Evolutionary conservation across 805 yeast species (phyloP), one percentile per base, ranked within the genome.

Genomic region (Candida dendrica): DNA sequence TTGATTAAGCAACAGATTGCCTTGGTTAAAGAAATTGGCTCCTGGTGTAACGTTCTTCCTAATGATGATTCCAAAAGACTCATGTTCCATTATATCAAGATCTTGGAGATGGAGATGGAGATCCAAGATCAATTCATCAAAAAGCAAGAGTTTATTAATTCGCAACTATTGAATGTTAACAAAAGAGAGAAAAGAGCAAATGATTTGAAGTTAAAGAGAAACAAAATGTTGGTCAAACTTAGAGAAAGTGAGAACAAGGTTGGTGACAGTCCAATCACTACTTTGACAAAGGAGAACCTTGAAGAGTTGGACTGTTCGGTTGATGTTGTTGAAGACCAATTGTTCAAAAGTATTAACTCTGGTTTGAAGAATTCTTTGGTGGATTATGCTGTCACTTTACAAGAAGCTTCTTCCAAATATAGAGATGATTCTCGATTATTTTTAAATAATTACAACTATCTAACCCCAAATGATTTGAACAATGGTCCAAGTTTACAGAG

Each of bases 311-410:
- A 66, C 35, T 66, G 71, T 45, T 69, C 75, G 31, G 62, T 74
- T n/a, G 75, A 68, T 42, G 72, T 77, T 18, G 74, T 75, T 6
- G 73, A 73, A 44, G 71, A 66, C 26, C 84, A 79, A 51, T 64
- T 69, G 38, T 60, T 65, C 8, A 64, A 76, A 37, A 64, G 78
- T 0, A 69, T 79, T 18, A 64, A 66, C 36, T 64, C 57, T 22
- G 67, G 69, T 11, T 61, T 79, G 46, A 70, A 65, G 44, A 69
- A 66, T 15, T 59, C 78, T 1, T 52, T 75, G 10, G 55, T 60
- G 10, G 78, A 75, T 37, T 77, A 72, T 49, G 58, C 66, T 34
- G 34, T 49, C 7, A 35, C 51, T 6, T 37, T 53, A 31, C 45
- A 51, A 37, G 43, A 46, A 18, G 29, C 52, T 16, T 45, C 57